These are phyloP conservation scores for Botrytis cinerea DNA, from an alignment of 2,329 filamentous ascomycete genomes.

Conservation along the genomic window DNA sequence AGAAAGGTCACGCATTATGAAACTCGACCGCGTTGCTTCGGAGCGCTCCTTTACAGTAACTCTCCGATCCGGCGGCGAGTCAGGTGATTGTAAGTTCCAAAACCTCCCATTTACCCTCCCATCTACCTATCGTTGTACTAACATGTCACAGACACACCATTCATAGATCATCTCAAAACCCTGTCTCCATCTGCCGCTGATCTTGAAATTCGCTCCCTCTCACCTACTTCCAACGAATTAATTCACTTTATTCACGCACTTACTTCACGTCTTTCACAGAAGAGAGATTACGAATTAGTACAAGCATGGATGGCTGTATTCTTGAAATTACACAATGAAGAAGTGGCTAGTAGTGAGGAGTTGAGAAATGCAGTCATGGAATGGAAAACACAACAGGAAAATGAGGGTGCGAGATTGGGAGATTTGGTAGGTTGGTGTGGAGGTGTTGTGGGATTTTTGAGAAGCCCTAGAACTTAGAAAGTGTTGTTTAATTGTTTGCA, in stretches of 20 bases:
- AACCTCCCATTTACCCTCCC: neutral
- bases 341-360: constrained; percentile 48
- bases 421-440: constrained; percentile 83
- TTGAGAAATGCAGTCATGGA: constrained; percentile 61
- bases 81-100: constrained; percentile 59
- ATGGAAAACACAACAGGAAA: constrained; percentile 74
- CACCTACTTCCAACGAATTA: constrained; percentile 58
- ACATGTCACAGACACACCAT: constrained; percentile 54
- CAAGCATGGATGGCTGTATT: constrained; percentile 99
- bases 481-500: neutral
- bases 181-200: constrained; percentile 85
- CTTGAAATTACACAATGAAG: constrained; percentile 72
- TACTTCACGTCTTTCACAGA: constrained; percentile 65
- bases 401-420: constrained; percentile 70
- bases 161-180: constrained; percentile 77
- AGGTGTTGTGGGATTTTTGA: constrained; percentile 81
- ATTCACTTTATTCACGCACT: constrained; percentile 79
- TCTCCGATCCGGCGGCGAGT: constrained; percentile 54
- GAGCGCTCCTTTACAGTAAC: constrained; percentile 61
- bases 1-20: constrained; percentile 68
- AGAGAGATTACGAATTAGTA: constrained; percentile 86
- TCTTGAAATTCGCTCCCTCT: constrained; percentile 83
- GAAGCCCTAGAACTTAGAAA: constrained; percentile 47
- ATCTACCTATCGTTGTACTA: constrained; percentile 26
- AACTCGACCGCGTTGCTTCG: constrained; percentile 59